phyloP scores from a whole-genome alignment of 2,329 filamentous ascomycete genomes.

The Cyphellophora europaea region DNA sequence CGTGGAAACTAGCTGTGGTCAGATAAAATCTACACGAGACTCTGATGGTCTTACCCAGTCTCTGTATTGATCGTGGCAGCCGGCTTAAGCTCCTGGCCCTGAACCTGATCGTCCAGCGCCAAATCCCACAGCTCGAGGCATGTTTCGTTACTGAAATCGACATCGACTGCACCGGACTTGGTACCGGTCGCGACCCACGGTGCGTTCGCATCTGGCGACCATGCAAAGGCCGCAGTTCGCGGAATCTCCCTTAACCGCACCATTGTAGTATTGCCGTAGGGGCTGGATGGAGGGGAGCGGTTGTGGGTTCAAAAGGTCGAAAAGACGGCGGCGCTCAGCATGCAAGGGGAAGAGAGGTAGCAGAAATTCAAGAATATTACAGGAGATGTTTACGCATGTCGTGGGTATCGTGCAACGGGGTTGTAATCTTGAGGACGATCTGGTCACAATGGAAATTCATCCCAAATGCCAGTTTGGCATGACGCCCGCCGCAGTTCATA shows the following conservation, averaged over 20 bases:
- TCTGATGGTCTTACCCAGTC: constrained; percentile 59
- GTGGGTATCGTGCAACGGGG: too few species aligned
- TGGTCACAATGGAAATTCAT: too few species aligned
- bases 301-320: too few species aligned
- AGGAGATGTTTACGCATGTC: too few species aligned
- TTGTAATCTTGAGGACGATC: too few species aligned
- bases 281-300: too few species aligned
- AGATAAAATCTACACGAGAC: too few species aligned
- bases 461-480: too few species aligned
- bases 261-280: constrained; percentile 62
- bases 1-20: constrained; percentile 82
- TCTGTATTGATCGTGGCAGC: constrained; percentile 76
- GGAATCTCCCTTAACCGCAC: constrained; percentile 94
- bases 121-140: constrained; percentile 96
- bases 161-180: constrained; percentile 86
- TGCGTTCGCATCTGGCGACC: constrained; percentile 72
- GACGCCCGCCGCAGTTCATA: too few species aligned
- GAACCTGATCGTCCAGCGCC: constrained; percentile 64
- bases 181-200: constrained; percentile 89
- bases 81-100: constrained; percentile 76
- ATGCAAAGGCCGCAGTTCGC: constrained; percentile 93
- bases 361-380: too few species aligned
- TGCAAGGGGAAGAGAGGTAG: too few species aligned
- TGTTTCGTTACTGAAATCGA: constrained; percentile 95
- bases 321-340: too few species aligned